Conservation (phyloP, 2,329 filamentous ascomycete species). For the Fusarium pilosicola region DNA sequence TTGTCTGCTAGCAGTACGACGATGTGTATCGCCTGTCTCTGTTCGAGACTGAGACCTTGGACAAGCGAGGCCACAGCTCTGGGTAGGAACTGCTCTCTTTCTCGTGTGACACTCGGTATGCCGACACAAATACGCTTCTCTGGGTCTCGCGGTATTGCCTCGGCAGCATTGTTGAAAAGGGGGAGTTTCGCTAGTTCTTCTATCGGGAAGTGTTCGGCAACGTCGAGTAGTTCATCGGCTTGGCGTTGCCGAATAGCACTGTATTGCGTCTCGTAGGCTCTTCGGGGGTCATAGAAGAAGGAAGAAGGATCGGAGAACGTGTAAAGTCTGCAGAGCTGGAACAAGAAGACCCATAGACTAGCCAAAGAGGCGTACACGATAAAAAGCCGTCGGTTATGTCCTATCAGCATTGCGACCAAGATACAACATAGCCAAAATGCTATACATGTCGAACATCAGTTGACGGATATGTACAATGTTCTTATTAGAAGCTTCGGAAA, state of each 20-base stretch:
- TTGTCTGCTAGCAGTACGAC: conserved; percentile 46
- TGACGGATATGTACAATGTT: accelerated
- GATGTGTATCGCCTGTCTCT: conserved; percentile 43
- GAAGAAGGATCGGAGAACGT: conserved; percentile 42
- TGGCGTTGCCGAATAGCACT: conserved; percentile 38
- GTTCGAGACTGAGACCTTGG: conserved; percentile 41
- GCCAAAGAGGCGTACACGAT: background rate
- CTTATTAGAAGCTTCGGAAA: background rate
- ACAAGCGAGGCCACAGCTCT: conserved; percentile 45
- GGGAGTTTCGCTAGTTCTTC: background rate
- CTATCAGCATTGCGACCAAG: background rate
- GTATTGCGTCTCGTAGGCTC: conserved; percentile 41
- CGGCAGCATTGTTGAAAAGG: background rate
- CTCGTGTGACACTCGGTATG: conserved; percentile 44
- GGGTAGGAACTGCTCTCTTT: conserved; percentile 40
- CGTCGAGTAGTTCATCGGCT: conserved; percentile 35
- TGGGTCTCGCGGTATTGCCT: background rate
- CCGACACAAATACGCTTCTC: conserved; percentile 38
- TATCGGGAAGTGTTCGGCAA: background rate
- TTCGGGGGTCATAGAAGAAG: conserved; percentile 38
- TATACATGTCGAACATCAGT: accelerated
- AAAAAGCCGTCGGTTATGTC: background rate
- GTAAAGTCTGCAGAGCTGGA: conserved; percentile 35
- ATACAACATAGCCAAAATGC: too few species aligned
- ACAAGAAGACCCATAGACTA: conserved; percentile 30